Conservation (phyloP, 1,284 basidiomycete genomes). For the Paramarasmius palmivorus region DNA sequence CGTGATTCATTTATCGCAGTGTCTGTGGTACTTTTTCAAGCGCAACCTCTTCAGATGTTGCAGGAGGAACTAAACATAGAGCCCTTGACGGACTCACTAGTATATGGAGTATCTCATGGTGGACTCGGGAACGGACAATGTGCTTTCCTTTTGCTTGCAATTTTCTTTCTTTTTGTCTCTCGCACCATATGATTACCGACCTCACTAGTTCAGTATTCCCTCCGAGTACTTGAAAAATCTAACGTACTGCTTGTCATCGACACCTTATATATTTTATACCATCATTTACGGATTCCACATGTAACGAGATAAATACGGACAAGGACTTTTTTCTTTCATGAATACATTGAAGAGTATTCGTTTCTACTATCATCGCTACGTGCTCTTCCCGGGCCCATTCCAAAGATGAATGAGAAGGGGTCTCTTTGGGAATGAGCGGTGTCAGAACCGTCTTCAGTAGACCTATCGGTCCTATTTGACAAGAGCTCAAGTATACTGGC, state of each 20-base stretch:
- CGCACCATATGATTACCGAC: not conserved
- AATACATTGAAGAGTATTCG: conserved; percentile 55
- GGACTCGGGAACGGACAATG: not conserved
- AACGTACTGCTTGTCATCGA: not conserved
- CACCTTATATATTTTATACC: conserved; percentile 11
- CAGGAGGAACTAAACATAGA: conserved; percentile 58
- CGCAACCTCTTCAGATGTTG: conserved; percentile 82
- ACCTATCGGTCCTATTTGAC: too few relatives aligned
- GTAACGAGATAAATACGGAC: conserved; percentile 12
- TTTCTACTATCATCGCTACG: conserved; percentile 22
- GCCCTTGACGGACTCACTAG: not conserved
- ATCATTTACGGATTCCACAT: conserved; percentile 5
- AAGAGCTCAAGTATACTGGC: not conserved
- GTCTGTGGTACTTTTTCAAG: conserved; percentile 80
- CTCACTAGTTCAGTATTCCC: too few relatives aligned
- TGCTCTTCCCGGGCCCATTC: not conserved
- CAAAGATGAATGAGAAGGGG: not conserved
- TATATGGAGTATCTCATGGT: not conserved
- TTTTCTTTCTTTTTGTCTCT: not conserved
- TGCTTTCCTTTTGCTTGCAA: not conserved
- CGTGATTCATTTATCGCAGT: conserved; percentile 41
- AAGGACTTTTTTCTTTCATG: conserved; percentile 35
- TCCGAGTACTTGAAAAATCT: too few relatives aligned
- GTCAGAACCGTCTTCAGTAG: too few relatives aligned
- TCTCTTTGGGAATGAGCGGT: not conserved